Conservation (phyloP, 495 filamentous ascomycete species). For the Talaromyces wortmannii region DNA sequence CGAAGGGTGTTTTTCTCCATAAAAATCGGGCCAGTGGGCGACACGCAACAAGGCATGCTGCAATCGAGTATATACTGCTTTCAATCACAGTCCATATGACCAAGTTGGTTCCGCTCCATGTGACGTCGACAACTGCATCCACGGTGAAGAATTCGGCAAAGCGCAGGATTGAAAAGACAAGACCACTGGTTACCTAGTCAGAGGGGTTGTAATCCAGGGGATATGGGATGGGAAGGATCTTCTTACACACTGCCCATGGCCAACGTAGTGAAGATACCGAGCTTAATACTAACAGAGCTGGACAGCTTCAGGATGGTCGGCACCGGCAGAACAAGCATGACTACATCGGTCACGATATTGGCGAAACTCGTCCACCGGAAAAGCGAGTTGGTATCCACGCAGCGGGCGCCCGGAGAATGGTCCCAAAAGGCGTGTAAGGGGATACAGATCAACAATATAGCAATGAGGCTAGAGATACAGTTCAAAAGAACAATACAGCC, state of each 20-base stretch:
- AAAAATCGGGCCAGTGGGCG: constrained; percentile 6
- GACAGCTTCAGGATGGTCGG: constrained; percentile 24
- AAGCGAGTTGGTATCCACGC: constrained; percentile 18
- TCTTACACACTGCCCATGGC: constrained; percentile 35
- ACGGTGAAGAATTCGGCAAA: constrained; percentile 22
- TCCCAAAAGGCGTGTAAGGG: neutral
- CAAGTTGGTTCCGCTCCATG: constrained; percentile 15
- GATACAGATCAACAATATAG: constrained; percentile 13
- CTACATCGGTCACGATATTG: constrained; percentile 25
- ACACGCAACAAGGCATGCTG: constrained; percentile 35
- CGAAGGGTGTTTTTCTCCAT: no score
- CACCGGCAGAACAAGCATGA: constrained; percentile 24
- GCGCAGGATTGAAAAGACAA: constrained; percentile 22
- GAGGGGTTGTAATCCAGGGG: no score
- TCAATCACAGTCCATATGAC: constrained; percentile 37
- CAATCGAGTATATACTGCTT: constrained; percentile 35
- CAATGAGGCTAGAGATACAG: constrained; percentile 8
- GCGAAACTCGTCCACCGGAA: constrained; percentile 21
- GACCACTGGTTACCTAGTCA: constrained; percentile 13
- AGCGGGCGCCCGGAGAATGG: neutral
- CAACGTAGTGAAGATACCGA: constrained; percentile 33
- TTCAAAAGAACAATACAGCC: constrained; percentile 9
- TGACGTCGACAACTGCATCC: constrained; percentile 8
- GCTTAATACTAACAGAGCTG: constrained; percentile 23
- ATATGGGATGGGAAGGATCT: no score